A percentile compares a stretch with the other conserved stretches of the same genome.
These are phyloP conservation scores for Citrus cavaleriei DNA, from an alignment of 345 rosid genomes.

Conservation along the genomic window DNA sequence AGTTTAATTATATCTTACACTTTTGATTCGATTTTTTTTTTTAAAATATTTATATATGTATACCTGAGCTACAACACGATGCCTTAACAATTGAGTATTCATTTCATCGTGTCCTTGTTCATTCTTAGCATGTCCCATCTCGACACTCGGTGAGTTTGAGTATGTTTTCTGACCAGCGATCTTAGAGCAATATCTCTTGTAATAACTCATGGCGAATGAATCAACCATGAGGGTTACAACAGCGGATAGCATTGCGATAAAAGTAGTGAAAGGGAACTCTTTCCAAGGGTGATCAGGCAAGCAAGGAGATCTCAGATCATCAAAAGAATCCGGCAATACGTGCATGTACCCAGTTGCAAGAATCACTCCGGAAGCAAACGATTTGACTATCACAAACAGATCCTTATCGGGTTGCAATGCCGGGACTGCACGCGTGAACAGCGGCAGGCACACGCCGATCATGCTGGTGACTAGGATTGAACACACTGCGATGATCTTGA, in stretches of 20 bases:
- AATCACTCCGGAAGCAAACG: constrained; percentile 41
- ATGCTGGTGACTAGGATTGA: constrained; percentile 31
- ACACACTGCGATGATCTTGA: constrained; percentile 28
- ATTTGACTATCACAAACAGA: constrained; percentile 19
- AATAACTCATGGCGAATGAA: constrained; percentile 30
- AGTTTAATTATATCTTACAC: too few species aligned
- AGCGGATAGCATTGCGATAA: constrained; percentile 45
- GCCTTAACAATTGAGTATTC: constrained; percentile 15
- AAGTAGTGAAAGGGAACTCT: constrained; percentile 40
- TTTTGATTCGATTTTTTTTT: not conserved
- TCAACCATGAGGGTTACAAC: constrained; percentile 37
- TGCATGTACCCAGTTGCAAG: constrained; percentile 49
- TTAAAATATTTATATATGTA: too few species aligned
- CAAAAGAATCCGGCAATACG: constrained; percentile 38
- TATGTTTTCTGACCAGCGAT: not conserved
- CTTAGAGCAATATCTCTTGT: not conserved
- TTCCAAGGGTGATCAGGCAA: constrained; percentile 35
- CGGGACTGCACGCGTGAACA: constrained; percentile 12
- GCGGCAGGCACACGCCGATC: constrained; percentile 33
- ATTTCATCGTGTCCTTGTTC: not conserved
- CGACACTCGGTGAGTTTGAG: not conserved
- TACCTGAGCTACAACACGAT: constrained; percentile 34
- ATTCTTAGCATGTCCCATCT: not conserved
- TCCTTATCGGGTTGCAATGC: constrained; percentile 27
- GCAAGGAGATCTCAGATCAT: constrained; percentile 22